Percentiles rank a stretch among this genome's conserved stretches.
phyloP scores from a whole-genome alignment of 148 eudicot genomes.

The Vaccinium darrowii region DNA sequence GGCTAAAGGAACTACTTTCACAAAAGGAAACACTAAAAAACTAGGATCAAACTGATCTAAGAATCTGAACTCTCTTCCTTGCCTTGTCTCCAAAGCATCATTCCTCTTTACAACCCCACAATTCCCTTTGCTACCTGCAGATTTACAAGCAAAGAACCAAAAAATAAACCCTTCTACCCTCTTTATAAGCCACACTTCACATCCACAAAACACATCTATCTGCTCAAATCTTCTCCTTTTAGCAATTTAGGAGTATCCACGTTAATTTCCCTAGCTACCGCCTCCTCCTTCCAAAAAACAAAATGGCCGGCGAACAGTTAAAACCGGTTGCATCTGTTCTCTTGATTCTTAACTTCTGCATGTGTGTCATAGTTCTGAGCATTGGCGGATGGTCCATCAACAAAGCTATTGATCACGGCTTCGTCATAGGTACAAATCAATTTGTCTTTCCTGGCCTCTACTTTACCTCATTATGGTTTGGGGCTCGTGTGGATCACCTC shows the following conservation, averaged over 20 bases:
- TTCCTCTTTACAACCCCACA: conserved; percentile 20
- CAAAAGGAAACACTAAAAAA: neutral
- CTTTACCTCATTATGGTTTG: too few species aligned
- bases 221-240: neutral
- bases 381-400: conserved; percentile 84
- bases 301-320: neutral
- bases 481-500: too few species aligned
- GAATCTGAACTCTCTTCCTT: conserved; percentile 17
- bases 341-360: conserved; percentile 77
- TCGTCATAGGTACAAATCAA: conserved; percentile 52
- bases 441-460: neutral
- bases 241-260: neutral
- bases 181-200: neutral
- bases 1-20: neutral
- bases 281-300: neutral
- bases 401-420: conserved; percentile 71
- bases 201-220: neutral
- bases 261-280: neutral
- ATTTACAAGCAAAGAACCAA: conserved; percentile 24
- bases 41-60: neutral
- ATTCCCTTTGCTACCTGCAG: neutral
- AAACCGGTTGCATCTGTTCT: conserved; percentile 29
- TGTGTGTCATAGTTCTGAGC: conserved; percentile 69
- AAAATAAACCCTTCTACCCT: neutral
- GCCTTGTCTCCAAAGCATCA: conserved; percentile 15